Conservation (phyloP, 441 rosid genomes). For the Daphne laureola region DNA sequence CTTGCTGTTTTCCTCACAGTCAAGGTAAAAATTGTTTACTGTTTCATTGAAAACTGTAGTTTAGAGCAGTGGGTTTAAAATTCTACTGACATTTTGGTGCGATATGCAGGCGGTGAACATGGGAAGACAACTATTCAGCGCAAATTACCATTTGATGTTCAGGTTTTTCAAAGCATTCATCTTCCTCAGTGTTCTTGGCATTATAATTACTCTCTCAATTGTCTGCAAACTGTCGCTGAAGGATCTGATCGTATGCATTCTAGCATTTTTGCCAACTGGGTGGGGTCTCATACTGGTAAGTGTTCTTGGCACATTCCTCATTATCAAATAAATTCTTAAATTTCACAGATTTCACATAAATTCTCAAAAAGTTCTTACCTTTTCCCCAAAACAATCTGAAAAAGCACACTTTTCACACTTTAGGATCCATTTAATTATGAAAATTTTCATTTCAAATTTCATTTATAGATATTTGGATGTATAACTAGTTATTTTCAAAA, state of each 20-base stretch:
- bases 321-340: no score
- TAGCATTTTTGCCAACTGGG: conserved; percentile 93
- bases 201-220: conserved; percentile 59
- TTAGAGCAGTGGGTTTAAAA: background rate
- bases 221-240: conserved; percentile 62
- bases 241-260: conserved; percentile 76
- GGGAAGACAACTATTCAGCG: conserved; percentile 80
- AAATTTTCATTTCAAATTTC: no score
- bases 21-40: conserved; percentile 41
- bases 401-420: no score
- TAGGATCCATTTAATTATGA: no score
- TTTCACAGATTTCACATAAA: no score
- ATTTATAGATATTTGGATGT: no score
- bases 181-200: conserved; percentile 60
- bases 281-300: conserved; percentile 96
- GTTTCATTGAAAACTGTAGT: background rate
- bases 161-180: conserved; percentile 83
- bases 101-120: conserved; percentile 80
- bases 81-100: conserved; percentile 10
- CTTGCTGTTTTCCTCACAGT: conserved; percentile 70
- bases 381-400: no score
- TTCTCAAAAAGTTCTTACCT: no score
- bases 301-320: conserved; percentile 3
- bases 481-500: no score
- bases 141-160: conserved; percentile 59